A percentile compares a stretch with the other conserved stretches of the same genome.
Conservation (phyloP, 1,284 basidiomycete genomes). For the Meripilus lineatus region DNA sequence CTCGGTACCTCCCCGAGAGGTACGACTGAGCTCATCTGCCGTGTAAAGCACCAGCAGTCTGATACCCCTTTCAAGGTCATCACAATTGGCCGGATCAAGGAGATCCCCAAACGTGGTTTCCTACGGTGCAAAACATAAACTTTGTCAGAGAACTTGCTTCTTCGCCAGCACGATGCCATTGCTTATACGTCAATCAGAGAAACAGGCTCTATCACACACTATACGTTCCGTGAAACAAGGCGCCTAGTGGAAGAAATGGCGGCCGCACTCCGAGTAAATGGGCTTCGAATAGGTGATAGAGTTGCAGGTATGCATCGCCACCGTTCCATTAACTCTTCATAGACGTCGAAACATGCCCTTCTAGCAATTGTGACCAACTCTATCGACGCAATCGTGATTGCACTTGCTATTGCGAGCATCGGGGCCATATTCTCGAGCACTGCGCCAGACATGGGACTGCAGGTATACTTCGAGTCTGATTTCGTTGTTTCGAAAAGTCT, state of each 20-base stretch:
- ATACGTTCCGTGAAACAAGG: slow-evolving; percentile 49
- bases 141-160: slow-evolving; percentile 85
- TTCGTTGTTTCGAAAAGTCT: no score
- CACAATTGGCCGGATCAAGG: slow-evolving; percentile 38
- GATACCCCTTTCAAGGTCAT: slow-evolving; percentile 34
- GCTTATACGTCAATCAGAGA: slow-evolving; percentile 56
- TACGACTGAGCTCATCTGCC: slow-evolving; percentile 25
- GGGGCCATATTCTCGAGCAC: slow-evolving; percentile 66
- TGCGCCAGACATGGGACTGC: slow-evolving; percentile 66
- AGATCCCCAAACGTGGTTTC: slow-evolving; percentile 77
- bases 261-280: slow-evolving; percentile 50
- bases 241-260: slow-evolving; percentile 49
- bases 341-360: background rate
- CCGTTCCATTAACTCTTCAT: no score
- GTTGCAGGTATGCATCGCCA: slow-evolving; percentile 49
- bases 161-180: slow-evolving; percentile 50
- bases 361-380: slow-evolving; percentile 63
- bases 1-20: slow-evolving; percentile 47
- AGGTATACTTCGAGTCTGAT: slow-evolving; percentile 31
- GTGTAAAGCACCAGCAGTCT: no score
- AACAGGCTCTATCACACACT: slow-evolving; percentile 40
- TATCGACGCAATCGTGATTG: slow-evolving; percentile 49
- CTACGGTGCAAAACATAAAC: slow-evolving; percentile 69
- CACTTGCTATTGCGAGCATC: slow-evolving; percentile 55
- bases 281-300: slow-evolving; percentile 52